A percentile compares a stretch with the other conserved stretches of the same genome.
Evolutionary conservation across 306 rosid species (phyloP).

Genomic region (Lathyrus aphaca): DNA sequence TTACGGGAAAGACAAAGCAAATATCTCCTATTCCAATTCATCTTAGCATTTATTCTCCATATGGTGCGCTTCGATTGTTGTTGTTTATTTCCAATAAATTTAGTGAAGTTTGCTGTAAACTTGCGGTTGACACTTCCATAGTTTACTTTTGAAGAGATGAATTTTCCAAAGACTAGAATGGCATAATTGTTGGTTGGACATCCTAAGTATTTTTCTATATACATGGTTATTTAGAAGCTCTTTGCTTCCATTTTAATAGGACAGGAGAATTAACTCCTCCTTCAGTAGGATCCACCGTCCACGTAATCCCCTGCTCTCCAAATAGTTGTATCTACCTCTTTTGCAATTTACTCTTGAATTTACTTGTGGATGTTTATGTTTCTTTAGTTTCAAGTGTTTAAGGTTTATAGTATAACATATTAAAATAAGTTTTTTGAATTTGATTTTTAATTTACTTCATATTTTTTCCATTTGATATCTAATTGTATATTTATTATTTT

Average conservation of each 20-base stretch:
- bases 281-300: slow-evolving; percentile 11
- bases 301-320: not conserved
- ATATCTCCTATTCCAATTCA: slow-evolving; percentile 95
- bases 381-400: slow-evolving; percentile 15
- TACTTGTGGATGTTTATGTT: not conserved
- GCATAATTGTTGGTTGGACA: not conserved
- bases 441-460: not conserved
- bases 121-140: not conserved
- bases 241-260: slow-evolving; percentile 11
- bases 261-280: not conserved
- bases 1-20: slow-evolving; percentile 82
- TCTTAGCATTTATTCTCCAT: slow-evolving; percentile 94
- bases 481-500: slow-evolving; percentile 5
- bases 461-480: slow-evolving; percentile 3
- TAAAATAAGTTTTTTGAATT: not conserved
- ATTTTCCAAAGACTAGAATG: not conserved
- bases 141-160: slow-evolving; percentile 14
- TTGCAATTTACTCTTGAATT: slow-evolving; percentile 11
- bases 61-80: slow-evolving; percentile 57
- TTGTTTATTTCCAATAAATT: not conserved
- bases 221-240: slow-evolving; percentile 10
- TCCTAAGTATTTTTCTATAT: not conserved
- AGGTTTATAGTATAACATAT: slow-evolving; percentile 12
- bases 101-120: slow-evolving; percentile 24
- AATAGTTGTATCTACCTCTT: slow-evolving; percentile 1